Evolutionary conservation across 1,284 basidiomycete species (phyloP).

Genomic region (Apiotrichum montevideense): DNA sequence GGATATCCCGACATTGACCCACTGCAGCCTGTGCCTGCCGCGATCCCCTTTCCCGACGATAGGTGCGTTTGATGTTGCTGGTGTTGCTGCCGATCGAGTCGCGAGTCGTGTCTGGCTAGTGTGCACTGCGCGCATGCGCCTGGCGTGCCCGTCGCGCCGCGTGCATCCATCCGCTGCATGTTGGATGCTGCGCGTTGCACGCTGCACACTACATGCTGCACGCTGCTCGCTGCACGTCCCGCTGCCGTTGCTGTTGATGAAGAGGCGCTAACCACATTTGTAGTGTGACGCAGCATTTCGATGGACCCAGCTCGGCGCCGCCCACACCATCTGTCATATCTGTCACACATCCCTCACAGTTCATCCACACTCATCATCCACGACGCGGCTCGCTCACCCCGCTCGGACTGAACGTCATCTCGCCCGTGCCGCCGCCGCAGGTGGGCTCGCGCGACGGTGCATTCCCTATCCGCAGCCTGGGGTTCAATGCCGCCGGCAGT

Average conservation of each 20-base stretch:
- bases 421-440: constrained; percentile 35
- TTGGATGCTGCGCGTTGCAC: too few species aligned
- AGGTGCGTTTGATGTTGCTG: not conserved
- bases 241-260: too few species aligned
- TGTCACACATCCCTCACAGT: constrained; percentile 42
- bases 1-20: not conserved
- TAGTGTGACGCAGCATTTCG: constrained; percentile 1
- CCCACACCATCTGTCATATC: constrained; percentile 37
- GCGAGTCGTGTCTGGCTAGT: too few species aligned
- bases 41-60: not conserved
- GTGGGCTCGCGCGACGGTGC: constrained; percentile 4
- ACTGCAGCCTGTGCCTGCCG: not conserved
- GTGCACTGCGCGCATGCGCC: not conserved
- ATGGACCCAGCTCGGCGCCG: constrained; percentile 41
- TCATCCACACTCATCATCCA: constrained; percentile 47
- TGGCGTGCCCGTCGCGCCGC: too few species aligned
- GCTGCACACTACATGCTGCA: too few species aligned
- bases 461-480: constrained; percentile 25
- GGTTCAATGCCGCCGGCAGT: constrained; percentile 20
- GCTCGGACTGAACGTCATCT: constrained; percentile 44
- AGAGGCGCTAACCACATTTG: not conserved
- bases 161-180: too few species aligned
- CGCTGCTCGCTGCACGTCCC: too few species aligned
- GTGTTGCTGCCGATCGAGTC: too few species aligned
- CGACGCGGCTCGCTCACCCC: constrained; percentile 44